phyloP scores from a whole-genome alignment of 192 early-diverging fungal genomes.

The Dissophora ornata region DNA sequence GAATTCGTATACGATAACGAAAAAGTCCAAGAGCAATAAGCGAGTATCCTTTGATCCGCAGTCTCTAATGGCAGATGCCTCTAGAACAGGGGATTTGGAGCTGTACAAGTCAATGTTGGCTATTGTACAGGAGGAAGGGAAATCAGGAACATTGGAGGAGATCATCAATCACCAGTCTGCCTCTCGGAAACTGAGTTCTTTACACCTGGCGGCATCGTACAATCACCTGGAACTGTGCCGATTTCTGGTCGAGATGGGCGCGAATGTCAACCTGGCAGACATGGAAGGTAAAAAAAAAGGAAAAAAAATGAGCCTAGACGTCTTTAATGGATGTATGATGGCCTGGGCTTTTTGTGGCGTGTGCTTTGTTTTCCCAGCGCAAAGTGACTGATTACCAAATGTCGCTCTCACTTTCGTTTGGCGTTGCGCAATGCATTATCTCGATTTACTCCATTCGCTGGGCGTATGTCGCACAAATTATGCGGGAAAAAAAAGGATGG shows the following conservation, averaged over 20 bases:
- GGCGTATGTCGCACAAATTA: too few species aligned
- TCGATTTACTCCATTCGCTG: background rate
- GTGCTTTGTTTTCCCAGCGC: too few species aligned
- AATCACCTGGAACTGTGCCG: slow-evolving; percentile 44
- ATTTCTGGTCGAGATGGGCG: slow-evolving; percentile 31
- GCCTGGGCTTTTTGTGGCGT: too few species aligned
- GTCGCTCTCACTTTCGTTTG: too few species aligned
- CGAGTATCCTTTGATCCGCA: slow-evolving; percentile 41
- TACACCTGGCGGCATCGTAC: slow-evolving; percentile 48
- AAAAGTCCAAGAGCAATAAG: slow-evolving; percentile 14
- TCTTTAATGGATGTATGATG: too few species aligned
- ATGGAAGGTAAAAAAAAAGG: slow-evolving; percentile 67
- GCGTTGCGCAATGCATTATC: too few species aligned
- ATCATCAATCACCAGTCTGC: slow-evolving; percentile 47
- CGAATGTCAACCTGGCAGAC: slow-evolving; percentile 65
- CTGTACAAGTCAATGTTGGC: slow-evolving; percentile 38
- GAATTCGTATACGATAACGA: slow-evolving; percentile 2
- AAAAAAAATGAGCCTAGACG: slow-evolving; percentile 73
- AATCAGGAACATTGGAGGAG: slow-evolving; percentile 20
- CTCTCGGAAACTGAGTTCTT: slow-evolving; percentile 38
- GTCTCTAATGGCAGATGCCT: slow-evolving; percentile 50
- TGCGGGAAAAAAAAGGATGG: too few species aligned
- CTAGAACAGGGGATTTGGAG: slow-evolving; percentile 36
- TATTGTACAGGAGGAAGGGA: slow-evolving; percentile 9
- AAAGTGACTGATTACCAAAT: too few species aligned